Conservation (phyloP, 2,329 filamentous ascomycete species). For the Fusarium udum region DNA sequence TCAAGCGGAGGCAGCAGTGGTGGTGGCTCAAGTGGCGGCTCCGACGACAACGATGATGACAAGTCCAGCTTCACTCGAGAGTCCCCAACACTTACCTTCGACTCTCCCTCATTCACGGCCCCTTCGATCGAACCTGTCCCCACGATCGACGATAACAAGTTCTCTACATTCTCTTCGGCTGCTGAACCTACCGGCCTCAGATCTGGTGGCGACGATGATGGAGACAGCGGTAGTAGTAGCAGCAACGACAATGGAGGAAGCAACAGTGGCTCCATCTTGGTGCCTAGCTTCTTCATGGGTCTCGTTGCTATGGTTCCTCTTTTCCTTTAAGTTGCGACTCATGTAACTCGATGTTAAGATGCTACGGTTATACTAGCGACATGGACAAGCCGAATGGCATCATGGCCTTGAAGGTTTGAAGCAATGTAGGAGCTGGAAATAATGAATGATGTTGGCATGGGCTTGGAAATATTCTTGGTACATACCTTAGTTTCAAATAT, state of each 20-base stretch:
- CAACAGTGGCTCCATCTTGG: constrained; percentile 24
- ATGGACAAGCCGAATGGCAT: too few species aligned
- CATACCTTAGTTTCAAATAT: constrained; percentile 11
- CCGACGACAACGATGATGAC: constrained; percentile 6
- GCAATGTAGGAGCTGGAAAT: background rate
- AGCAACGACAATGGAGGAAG: background rate
- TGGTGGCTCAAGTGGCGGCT: constrained; percentile 24
- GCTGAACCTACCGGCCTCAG: constrained; percentile 19
- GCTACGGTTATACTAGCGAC: background rate
- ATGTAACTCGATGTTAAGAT: background rate
- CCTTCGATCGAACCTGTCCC: constrained; percentile 29
- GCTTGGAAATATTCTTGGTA: background rate
- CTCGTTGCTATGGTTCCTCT: constrained; percentile 41
- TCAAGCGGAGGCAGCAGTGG: constrained; percentile 14
- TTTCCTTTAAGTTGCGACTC: constrained; percentile 32
- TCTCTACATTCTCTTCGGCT: constrained; percentile 7
- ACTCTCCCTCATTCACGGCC: constrained; percentile 24
- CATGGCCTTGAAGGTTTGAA: background rate
- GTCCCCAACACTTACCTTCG: constrained; percentile 7
- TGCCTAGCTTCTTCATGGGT: constrained; percentile 37
- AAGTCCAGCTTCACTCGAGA: constrained; percentile 9
- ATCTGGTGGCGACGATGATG: constrained; percentile 27
- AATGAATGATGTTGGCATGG: constrained; percentile 13
- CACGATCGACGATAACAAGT: constrained; percentile 2
- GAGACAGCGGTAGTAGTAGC: constrained; percentile 2